A percentile compares a stretch with the other conserved stretches of the same genome.
phyloP scores from a whole-genome alignment of 768 basidiomycete species.

The Trametes cinnabarina region DNA sequence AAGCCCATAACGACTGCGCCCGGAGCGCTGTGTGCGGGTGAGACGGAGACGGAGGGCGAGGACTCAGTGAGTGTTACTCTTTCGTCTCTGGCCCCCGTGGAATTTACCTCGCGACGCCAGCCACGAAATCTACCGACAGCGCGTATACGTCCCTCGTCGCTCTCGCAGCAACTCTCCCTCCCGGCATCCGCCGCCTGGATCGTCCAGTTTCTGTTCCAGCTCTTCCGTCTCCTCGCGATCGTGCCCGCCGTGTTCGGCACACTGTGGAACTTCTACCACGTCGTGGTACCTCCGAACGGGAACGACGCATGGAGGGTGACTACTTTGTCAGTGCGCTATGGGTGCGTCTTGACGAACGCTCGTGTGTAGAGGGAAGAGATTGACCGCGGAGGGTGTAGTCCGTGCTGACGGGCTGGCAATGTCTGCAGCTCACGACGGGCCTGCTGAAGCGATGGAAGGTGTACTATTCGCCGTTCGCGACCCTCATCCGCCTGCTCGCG shows the following conservation, averaged over 20 bases:
- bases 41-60: constrained; percentile 78
- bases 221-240: constrained; percentile 65
- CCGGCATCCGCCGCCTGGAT: constrained; percentile 48
- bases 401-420: constrained; percentile 85
- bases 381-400: constrained; percentile 45
- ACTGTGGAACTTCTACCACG: constrained; percentile 56
- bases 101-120: constrained; percentile 33
- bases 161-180: constrained; percentile 32
- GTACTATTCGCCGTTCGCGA: constrained; percentile 86
- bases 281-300: constrained; percentile 45
- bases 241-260: constrained; percentile 71
- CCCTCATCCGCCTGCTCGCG: constrained; percentile 87
- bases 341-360: constrained; percentile 41
- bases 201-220: constrained; percentile 65
- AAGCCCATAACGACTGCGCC: constrained; percentile 59
- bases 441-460: constrained; percentile 86
- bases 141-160: constrained; percentile 34
- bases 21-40: constrained; percentile 60
- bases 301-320: constrained; percentile 43
- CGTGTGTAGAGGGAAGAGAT: neutral
- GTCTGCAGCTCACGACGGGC: constrained; percentile 83
- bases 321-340: constrained; percentile 68
- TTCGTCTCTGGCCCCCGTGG: neutral
- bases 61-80: constrained; percentile 58
- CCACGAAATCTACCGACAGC: constrained; percentile 68